Percentiles rank a stretch among this genome's conserved stretches.
Evolutionary conservation across 495 filamentous ascomycete species (phyloP).

Genomic region (Xylaria longipes): DNA sequence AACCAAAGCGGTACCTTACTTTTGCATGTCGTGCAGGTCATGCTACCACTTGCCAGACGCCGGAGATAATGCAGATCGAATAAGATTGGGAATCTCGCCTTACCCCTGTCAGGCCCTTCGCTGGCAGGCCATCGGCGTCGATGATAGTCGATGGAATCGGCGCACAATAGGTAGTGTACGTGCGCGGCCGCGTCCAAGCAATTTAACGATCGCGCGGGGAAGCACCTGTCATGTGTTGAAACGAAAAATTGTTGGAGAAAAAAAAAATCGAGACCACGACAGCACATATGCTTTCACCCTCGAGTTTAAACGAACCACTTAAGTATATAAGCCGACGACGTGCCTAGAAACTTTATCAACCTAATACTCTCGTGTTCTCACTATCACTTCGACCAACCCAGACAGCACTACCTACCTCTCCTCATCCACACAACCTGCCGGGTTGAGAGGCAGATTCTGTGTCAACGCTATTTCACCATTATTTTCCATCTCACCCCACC

Average conservation of each 20-base stretch:
- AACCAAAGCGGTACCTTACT: slow-evolving; percentile 1
- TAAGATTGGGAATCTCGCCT: neutral
- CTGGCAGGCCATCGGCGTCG: neutral
- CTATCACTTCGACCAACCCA: neutral
- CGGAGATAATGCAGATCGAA: neutral
- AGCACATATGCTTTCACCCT: neutral
- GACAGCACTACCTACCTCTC: neutral
- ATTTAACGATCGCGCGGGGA: slow-evolving; percentile 14
- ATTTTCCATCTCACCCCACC: neutral
- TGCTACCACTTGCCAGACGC: neutral
- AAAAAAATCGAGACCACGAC: slow-evolving; percentile 4
- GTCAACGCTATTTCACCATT: neutral
- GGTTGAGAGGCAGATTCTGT: neutral
- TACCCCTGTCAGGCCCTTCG: neutral
- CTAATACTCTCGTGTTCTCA: neutral
- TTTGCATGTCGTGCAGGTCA: neutral
- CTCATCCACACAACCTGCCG: neutral
- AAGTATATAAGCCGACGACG: slow-evolving; percentile 5
- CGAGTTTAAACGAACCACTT: neutral
- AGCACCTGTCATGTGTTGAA: neutral
- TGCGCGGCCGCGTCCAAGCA: neutral
- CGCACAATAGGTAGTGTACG: neutral
- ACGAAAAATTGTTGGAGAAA: neutral
- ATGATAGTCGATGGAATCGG: slow-evolving; percentile 1
- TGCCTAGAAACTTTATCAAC: neutral